A percentile compares a stretch with the other conserved stretches of the same genome.
These are phyloP conservation scores for Neltuma alba DNA, from an alignment of 306 rosid species.

Conservation along the genomic window DNA sequence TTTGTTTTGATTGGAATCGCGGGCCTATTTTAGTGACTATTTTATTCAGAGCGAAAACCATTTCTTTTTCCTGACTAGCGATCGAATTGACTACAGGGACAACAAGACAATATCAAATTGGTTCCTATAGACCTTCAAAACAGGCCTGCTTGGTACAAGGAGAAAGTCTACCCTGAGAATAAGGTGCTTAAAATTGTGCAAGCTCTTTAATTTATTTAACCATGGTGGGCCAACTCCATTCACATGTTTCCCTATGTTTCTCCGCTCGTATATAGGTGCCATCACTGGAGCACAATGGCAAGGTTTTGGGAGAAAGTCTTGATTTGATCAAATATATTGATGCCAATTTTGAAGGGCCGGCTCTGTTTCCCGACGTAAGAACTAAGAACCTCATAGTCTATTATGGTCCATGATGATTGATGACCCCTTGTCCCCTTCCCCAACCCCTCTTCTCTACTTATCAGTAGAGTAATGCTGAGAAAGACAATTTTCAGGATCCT, in stretches of 20 bases:
- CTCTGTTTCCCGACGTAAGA: constrained; percentile 68
- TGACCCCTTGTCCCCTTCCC: background rate
- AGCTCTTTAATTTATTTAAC: background rate
- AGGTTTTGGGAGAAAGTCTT: constrained; percentile 85
- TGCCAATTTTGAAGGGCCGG: constrained; percentile 50
- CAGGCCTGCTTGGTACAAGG: constrained; percentile 94
- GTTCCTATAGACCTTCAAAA: constrained; percentile 62
- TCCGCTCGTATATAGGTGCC: constrained; percentile 59
- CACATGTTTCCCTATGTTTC: background rate
- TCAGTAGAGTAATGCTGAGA: constrained; percentile 3
- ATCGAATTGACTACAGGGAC: constrained; percentile 52
- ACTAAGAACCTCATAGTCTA: constrained; percentile 36
- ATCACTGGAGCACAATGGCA: constrained; percentile 85
- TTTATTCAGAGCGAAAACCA: background rate
- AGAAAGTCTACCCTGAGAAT: constrained; percentile 74
- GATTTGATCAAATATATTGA: constrained; percentile 81
- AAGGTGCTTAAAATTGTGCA: constrained; percentile 47
- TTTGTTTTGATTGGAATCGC: background rate
- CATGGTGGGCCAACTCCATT: background rate
- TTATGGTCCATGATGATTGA: constrained; percentile 1
- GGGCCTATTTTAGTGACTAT: background rate
- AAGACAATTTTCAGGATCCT: constrained; percentile 52
- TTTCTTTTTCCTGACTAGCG: background rate
- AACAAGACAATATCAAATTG: constrained; percentile 69
- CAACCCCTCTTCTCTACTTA: background rate